These are phyloP conservation scores for Aspergillus ustus DNA, from an alignment of 2,329 filamentous ascomycete species.

Conservation along the genomic window DNA sequence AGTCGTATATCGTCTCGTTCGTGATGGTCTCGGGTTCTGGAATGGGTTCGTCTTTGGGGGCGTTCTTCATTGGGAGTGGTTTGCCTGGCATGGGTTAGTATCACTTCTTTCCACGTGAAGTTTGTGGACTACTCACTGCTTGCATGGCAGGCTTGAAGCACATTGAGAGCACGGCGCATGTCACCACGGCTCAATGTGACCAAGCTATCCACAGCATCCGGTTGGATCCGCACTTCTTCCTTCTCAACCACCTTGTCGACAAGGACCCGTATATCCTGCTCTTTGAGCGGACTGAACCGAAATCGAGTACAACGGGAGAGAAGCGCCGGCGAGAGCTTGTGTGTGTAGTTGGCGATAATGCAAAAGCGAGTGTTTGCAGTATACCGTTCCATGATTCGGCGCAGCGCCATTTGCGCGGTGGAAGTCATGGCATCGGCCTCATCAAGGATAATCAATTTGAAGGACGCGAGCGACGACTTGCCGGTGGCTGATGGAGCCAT, in stretches of 20 bases:
- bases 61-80: conserved; percentile 66
- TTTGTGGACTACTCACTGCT: conserved; percentile 67
- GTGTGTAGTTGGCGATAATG: conserved; percentile 98
- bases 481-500: conserved; percentile 54
- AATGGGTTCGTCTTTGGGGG: conserved; percentile 59
- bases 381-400: conserved; percentile 99
- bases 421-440: conserved; percentile 99
- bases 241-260: conserved; percentile 90
- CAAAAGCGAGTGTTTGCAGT: conserved; percentile 97
- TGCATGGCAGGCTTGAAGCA: conserved; percentile 94
- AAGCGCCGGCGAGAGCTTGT: conserved; percentile 92
- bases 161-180: conserved; percentile 93
- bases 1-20: conserved; percentile 92
- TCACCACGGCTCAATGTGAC: conserved; percentile 91
- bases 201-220: conserved; percentile 79
- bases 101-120: not conserved
- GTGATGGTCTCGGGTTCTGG: conserved; percentile 83
- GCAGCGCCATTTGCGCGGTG: conserved; percentile 94
- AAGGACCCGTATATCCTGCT: conserved; percentile 78
- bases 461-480: conserved; percentile 66
- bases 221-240: conserved; percentile 81
- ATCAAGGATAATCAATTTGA: conserved; percentile 96
- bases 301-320: conserved; percentile 94
- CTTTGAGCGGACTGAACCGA: conserved; percentile 90
- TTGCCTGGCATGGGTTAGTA: conserved; percentile 56